Conservation (phyloP, 2,329 filamentous ascomycete genomes). For the Microthyrium microscopicum region DNA sequence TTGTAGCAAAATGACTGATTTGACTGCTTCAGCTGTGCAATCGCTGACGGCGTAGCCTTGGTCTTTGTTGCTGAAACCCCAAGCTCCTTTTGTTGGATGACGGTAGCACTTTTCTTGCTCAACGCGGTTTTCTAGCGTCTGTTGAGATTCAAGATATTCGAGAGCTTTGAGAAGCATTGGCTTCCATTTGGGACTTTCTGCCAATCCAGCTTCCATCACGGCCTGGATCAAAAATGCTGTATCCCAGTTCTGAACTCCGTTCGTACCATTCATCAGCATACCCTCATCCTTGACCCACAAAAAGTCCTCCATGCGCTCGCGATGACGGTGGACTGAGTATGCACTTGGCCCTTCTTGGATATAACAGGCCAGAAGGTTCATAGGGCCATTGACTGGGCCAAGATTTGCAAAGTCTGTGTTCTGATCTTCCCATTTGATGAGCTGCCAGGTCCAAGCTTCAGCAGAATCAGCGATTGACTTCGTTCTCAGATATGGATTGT, state of each 20-base stretch:
- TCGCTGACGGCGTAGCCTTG: constrained; percentile 95
- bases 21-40: constrained; percentile 81
- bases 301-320: constrained; percentile 69
- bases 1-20: constrained; percentile 72
- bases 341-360: constrained; percentile 66
- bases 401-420: constrained; percentile 81
- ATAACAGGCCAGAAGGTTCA: constrained; percentile 82
- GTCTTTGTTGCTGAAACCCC: constrained; percentile 83
- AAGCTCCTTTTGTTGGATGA: constrained; percentile 79
- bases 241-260: constrained; percentile 97
- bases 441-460: constrained; percentile 64
- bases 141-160: constrained; percentile 74
- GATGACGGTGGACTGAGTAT: constrained; percentile 54
- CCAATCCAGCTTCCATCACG: constrained; percentile 60
- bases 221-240: constrained; percentile 81
- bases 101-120: constrained; percentile 73
- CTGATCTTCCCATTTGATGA: constrained; percentile 80
- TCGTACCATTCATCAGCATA: constrained; percentile 90
- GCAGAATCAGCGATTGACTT: constrained; percentile 50
- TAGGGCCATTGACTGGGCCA: constrained; percentile 74
- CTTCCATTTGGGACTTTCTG: constrained; percentile 58
- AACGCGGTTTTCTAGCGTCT: constrained; percentile 68
- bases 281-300: constrained; percentile 87
- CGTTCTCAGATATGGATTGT: constrained; percentile 59
- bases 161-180: constrained; percentile 73